Conservation (phyloP, 73 alveolate species). For the Uronychia setigera region DNA sequence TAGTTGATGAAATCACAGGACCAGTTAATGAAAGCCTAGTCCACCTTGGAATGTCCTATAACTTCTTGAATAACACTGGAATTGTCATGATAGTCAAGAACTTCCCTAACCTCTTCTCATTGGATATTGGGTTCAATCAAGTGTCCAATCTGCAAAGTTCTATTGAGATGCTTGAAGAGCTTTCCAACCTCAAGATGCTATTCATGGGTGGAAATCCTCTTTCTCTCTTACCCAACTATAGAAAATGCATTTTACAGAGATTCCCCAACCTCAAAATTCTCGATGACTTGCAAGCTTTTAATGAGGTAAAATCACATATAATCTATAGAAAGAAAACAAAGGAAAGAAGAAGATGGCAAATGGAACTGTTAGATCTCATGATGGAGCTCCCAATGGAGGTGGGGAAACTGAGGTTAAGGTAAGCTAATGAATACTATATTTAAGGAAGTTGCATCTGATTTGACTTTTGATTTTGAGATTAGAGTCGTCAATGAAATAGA, state of each 20-base stretch:
- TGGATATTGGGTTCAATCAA: conserved; percentile 26
- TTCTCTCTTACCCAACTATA: conserved; percentile 21
- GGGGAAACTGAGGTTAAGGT: background rate
- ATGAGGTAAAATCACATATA: conserved; percentile 10
- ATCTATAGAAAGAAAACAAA: conserved; percentile 19
- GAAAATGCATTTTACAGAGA: conserved; percentile 14
- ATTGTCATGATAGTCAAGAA: background rate
- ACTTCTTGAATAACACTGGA: background rate
- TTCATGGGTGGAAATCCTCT: conserved; percentile 39
- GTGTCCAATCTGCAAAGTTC: background rate
- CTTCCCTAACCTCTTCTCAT: conserved; percentile 37
- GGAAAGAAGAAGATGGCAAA: conserved; percentile 10
- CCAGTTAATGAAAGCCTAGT: background rate
- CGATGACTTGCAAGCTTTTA: conserved; percentile 31
- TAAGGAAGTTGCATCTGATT: conserved; percentile 26
- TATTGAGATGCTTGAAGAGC: background rate
- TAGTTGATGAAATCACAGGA: background rate
- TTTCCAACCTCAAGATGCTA: conserved; percentile 34
- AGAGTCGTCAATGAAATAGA: conserved; percentile 34
- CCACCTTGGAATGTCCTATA: conserved; percentile 37
- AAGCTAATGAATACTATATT: too few relatives aligned
- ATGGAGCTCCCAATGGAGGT: background rate
- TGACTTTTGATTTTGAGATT: conserved; percentile 28
- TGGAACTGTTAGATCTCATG: background rate
- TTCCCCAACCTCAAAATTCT: conserved; percentile 14